These are phyloP conservation scores for Veloboletus limbatus DNA, from an alignment of 1,284 basidiomycete species.

Conservation along the genomic window DNA sequence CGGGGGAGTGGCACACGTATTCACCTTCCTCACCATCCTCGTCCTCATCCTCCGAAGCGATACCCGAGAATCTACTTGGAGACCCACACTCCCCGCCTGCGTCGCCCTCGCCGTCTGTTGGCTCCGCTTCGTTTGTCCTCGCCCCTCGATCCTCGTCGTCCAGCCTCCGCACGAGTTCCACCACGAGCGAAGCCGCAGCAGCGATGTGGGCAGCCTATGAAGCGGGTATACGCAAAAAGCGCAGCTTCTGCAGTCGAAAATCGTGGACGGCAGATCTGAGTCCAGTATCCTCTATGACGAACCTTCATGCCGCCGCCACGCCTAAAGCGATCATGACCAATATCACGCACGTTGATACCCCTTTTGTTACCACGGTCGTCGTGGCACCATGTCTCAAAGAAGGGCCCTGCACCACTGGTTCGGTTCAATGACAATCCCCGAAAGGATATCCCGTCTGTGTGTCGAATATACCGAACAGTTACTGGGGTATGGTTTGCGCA, in stretches of 20 bases:
- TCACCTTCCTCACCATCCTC: slow-evolving; percentile 32
- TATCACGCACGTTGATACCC: slow-evolving; percentile 7
- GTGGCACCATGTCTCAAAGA: slow-evolving; percentile 7
- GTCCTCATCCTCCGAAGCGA: slow-evolving; percentile 31
- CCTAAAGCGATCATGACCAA: slow-evolving; percentile 19
- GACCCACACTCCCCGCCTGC: slow-evolving; percentile 30
- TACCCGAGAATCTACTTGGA: slow-evolving; percentile 18
- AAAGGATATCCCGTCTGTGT: background rate
- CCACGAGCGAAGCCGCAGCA: slow-evolving; percentile 36
- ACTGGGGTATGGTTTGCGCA: background rate
- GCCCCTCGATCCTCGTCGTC: slow-evolving; percentile 31
- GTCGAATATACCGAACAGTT: background rate
- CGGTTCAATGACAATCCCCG: slow-evolving; percentile 18
- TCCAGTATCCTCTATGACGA: slow-evolving; percentile 25
- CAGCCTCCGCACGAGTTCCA: slow-evolving; percentile 28
- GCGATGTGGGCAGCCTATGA: slow-evolving; percentile 58
- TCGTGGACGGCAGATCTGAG: slow-evolving; percentile 47
- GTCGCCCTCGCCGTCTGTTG: slow-evolving; percentile 32
- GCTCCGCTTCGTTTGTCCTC: slow-evolving; percentile 29
- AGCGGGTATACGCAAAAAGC: slow-evolving; percentile 53
- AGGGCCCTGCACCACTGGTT: slow-evolving; percentile 5
- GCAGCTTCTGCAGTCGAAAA: slow-evolving; percentile 50
- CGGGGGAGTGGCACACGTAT: slow-evolving; percentile 30
- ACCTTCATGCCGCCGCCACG: slow-evolving; percentile 11
- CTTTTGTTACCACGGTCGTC: slow-evolving; percentile 3